phyloP scores from a whole-genome alignment of 495 filamentous ascomycete species.

The Talaromyces stipitatus region DNA sequence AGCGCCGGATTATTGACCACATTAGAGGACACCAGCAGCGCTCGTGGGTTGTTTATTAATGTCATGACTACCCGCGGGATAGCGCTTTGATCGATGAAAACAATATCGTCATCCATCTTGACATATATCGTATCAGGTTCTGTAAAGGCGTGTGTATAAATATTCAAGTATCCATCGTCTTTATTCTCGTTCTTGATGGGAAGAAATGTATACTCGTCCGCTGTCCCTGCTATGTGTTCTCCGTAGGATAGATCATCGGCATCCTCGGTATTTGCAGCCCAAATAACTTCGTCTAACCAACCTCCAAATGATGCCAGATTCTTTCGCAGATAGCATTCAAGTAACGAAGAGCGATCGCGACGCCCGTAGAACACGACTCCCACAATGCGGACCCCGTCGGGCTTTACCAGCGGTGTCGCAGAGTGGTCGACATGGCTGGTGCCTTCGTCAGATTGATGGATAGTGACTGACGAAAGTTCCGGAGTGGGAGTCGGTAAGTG shows the following conservation, averaged over 20 bases:
- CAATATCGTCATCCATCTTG: constrained; percentile 46
- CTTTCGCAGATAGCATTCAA: constrained; percentile 38
- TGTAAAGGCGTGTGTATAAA: constrained; percentile 14
- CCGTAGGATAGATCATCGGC: constrained; percentile 35
- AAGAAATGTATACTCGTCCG: constrained; percentile 13
- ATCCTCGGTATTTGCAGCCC: constrained; percentile 35
- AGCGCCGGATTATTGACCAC: constrained; percentile 38
- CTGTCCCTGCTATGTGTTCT: constrained; percentile 14
- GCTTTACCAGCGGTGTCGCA: constrained; percentile 1
- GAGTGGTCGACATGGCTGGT: constrained; percentile 5
- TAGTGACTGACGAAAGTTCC: constrained; percentile 5
- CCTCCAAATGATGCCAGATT: constrained; percentile 38
- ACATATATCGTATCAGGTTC: constrained; percentile 36
- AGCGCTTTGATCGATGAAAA: constrained; percentile 39
- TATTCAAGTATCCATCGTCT: constrained; percentile 20
- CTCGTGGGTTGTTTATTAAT: constrained; percentile 32
- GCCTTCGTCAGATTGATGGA: constrained; percentile 3
- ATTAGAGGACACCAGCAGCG: constrained; percentile 36
- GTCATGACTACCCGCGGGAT: constrained; percentile 37
- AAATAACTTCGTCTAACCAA: constrained; percentile 38
- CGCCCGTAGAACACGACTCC: constrained; percentile 38
- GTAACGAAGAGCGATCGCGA: constrained; percentile 30
- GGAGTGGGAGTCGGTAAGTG: neutral
- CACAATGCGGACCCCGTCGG: constrained; percentile 12
- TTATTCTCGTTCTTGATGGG: constrained; percentile 6